These are phyloP conservation scores for Nyctanthes arbortristis DNA, from an alignment of 257 asterid species.

Conservation along the genomic window DNA sequence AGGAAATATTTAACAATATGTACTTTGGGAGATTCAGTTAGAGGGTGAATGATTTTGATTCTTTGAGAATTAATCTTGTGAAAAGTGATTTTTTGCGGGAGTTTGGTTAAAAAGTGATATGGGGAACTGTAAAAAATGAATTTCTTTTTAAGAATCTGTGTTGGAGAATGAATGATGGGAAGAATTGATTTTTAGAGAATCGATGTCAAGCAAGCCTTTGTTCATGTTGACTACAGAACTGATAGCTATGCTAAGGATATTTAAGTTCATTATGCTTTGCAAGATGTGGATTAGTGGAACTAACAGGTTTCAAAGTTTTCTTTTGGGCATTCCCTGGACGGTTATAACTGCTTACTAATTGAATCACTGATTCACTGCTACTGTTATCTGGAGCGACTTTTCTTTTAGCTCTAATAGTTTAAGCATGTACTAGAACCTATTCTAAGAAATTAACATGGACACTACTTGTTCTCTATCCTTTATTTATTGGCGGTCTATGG, in stretches of 20 bases:
- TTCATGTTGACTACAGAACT: neutral
- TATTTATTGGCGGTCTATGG: neutral
- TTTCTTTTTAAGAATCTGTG: no score
- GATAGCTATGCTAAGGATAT: neutral
- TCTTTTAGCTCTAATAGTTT: neutral
- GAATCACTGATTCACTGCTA: neutral
- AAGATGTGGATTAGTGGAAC: neutral
- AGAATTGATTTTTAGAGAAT: no score
- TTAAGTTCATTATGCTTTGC: neutral
- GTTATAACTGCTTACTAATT: neutral
- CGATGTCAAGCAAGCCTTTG: no score
- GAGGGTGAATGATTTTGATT: no score
- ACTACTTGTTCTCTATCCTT: neutral
- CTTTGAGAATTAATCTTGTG: no score
- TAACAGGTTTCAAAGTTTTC: neutral
- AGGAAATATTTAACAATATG: constrained; percentile 2
- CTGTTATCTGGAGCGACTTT: neutral
- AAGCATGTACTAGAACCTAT: neutral
- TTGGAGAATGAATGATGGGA: no score
- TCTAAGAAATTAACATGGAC: neutral
- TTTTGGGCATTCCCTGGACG: neutral
- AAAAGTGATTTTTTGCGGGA: no score
- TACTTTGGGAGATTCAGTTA: neutral
- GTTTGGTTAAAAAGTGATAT: no score
- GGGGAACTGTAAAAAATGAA: no score